Base-by-base conservation (phyloP, 305 asterid species). In the Rubia balearica region DNA sequence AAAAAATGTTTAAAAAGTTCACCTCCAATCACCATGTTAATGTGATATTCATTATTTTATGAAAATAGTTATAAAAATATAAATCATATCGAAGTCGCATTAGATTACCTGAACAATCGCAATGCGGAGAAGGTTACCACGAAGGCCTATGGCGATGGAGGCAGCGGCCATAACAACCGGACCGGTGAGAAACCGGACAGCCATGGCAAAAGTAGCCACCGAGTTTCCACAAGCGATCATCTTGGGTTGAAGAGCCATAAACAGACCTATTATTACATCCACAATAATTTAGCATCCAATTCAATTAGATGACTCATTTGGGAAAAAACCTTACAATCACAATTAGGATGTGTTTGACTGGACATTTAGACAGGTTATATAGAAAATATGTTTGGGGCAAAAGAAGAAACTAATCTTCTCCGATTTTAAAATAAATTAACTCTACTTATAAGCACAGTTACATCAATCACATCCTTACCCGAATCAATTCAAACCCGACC, bases 81-180 rank as follows among this genome's bases (percentile, higher is more conserved):
- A 51, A 16, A 51, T 49, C 21, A 49, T 6, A 27, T 51, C 4
- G 1, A 8, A 51, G 5, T 48, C 10, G 2, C 3, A n/a, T 3
- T 6, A 3, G 7, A 8, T 22, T 65, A 90, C 98, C 97, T 93
- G 98, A 21, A 93, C 98, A 45, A 93, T 93, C 24, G 95, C 97
- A 24, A 93, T 79, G 62, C 84, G 98, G 61, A 93, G 96, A 74
- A 90, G 98, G 48, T 88, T 89, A 69, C 98, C 98, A 21, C 96
- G 98, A 17, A 93, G 89, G 75, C 98, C 98, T 53, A 93, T 89
- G 4, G 90, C 97, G 60, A 93, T 84, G 74, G 98, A 88, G 62
- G 98, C 96, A 5, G 89, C 97, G 19, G 98, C 96, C 98, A 93
- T 93, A 5, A 93, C 98, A n/a, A 97, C 98, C 4, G 98, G 98